These are phyloP conservation scores for Luzula sylvatica DNA, from an alignment of 176 grass and related monocot genomes.

Conservation along the genomic window DNA sequence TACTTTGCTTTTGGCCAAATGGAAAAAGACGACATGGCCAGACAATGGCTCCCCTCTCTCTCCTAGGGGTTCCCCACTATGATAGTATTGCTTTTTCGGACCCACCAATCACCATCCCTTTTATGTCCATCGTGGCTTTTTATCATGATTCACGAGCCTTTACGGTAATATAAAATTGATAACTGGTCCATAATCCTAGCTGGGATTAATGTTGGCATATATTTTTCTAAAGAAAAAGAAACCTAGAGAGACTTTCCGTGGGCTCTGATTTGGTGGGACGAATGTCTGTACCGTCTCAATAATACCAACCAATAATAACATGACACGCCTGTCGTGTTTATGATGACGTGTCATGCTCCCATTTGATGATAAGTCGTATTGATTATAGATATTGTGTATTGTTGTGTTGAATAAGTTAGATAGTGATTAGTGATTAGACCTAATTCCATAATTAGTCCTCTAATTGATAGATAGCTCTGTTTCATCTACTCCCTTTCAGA, in stretches of 20 bases:
- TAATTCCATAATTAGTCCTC: conserved; percentile 13
- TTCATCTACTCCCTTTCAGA: conserved; percentile 5
- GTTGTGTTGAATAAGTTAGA: not conserved
- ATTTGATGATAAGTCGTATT: not conserved
- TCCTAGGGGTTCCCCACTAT: conserved; percentile 17
- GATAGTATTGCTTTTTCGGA: not conserved
- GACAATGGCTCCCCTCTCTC: conserved; percentile 14
- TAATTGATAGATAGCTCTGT: conserved; percentile 2
- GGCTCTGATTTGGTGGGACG: not conserved
- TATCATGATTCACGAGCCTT: not conserved
- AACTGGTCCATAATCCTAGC: no score
- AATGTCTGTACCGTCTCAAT: not conserved
- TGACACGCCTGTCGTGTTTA: no score
- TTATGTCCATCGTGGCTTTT: not conserved
- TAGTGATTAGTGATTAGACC: conserved; percentile 8
- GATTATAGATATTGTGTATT: conserved; percentile 16
- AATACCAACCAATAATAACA: no score
- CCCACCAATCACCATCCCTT: conserved; percentile 9
- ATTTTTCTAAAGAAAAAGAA: not conserved
- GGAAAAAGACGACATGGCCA: conserved; percentile 12
- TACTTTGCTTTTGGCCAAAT: conserved; percentile 22
- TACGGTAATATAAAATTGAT: conserved; percentile 1
- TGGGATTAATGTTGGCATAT: no score
- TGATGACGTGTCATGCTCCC: no score
- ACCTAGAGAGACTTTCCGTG: not conserved